Evolutionary conservation across 306 rosid species (phyloP).

Genomic region (Dalbergia cultrata): DNA sequence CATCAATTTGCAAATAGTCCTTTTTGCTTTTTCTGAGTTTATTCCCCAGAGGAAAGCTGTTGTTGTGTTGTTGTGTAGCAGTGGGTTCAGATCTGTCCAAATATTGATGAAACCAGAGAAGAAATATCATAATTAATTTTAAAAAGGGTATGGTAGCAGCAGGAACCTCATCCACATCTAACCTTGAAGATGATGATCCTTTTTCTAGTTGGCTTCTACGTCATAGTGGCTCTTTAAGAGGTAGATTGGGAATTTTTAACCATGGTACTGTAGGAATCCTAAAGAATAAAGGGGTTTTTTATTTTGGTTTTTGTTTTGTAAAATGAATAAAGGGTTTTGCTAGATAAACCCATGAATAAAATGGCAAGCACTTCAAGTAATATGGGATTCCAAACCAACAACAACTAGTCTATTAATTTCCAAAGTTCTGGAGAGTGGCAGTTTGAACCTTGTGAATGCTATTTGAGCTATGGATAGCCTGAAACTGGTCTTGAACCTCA

Average conservation of each 20-base stretch:
- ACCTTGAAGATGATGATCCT: constrained; percentile 74
- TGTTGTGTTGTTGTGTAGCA: too few relatives aligned
- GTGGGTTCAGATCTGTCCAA: too few relatives aligned
- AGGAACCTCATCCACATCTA: constrained; percentile 70
- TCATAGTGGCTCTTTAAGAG: constrained; percentile 62
- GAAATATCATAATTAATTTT: too few relatives aligned
- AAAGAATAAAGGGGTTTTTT: too few relatives aligned
- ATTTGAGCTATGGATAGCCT: constrained; percentile 50
- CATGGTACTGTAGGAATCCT: constrained; percentile 64
- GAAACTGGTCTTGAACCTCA: constrained; percentile 58
- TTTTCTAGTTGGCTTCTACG: constrained; percentile 95
- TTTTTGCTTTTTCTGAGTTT: too few relatives aligned
- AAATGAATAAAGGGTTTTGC: too few relatives aligned
- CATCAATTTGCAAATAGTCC: too few relatives aligned
- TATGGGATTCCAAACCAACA: constrained; percentile 59
- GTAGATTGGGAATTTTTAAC: constrained; percentile 61
- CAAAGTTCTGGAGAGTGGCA: constrained; percentile 50
- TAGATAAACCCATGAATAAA: constrained; percentile 31
- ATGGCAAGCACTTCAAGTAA: constrained; percentile 60
- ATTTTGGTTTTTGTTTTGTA: too few relatives aligned
- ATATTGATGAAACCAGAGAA: too few relatives aligned
- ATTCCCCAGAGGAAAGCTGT: too few relatives aligned
- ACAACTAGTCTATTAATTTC: constrained; percentile 67
- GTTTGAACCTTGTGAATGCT: constrained; percentile 63
- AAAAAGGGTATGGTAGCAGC: constrained; percentile 56